Conservation (phyloP, 2,329 filamentous ascomycete genomes). For the Verticillium tricorpus region DNA sequence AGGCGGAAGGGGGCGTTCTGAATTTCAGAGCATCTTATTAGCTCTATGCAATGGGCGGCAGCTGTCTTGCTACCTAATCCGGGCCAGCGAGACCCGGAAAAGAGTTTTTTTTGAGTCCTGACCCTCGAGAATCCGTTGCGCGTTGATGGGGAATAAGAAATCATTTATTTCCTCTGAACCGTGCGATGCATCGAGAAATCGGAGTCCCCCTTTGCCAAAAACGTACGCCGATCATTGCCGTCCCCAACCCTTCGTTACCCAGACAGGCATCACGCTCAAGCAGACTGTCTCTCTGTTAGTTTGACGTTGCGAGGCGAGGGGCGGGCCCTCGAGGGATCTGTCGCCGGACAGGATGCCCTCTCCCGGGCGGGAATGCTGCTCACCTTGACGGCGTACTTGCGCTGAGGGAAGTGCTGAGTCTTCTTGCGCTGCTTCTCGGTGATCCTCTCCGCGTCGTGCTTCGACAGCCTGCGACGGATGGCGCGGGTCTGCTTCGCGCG, state of each 20-base stretch:
- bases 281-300: background rate
- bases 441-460: slow-evolving; percentile 78
- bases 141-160: slow-evolving; percentile 6
- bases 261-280: background rate
- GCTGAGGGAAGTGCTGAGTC: slow-evolving; percentile 91
- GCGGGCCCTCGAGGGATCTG: no score
- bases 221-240: slow-evolving; percentile 5
- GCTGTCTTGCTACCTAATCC: background rate
- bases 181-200: slow-evolving; percentile 7
- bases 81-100: slow-evolving; percentile 2
- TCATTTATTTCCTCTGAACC: slow-evolving; percentile 5
- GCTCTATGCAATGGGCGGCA: slow-evolving; percentile 5
- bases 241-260: slow-evolving; percentile 1
- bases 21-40: slow-evolving; percentile 6
- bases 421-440: slow-evolving; percentile 98
- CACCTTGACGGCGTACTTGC: slow-evolving; percentile 99
- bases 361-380: slow-evolving; percentile 11
- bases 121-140: slow-evolving; percentile 6
- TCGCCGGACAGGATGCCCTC: no score
- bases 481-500: slow-evolving; percentile 97
- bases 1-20: background rate
- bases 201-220: slow-evolving; percentile 6
- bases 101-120: slow-evolving; percentile 4
- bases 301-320: background rate
- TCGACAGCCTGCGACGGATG: slow-evolving; percentile 90